Evolutionary conservation across 495 filamentous ascomycete genomes (phyloP), one percentile per base, ranked within the genome.

Genomic region (Evansstolkia leycettana): DNA sequence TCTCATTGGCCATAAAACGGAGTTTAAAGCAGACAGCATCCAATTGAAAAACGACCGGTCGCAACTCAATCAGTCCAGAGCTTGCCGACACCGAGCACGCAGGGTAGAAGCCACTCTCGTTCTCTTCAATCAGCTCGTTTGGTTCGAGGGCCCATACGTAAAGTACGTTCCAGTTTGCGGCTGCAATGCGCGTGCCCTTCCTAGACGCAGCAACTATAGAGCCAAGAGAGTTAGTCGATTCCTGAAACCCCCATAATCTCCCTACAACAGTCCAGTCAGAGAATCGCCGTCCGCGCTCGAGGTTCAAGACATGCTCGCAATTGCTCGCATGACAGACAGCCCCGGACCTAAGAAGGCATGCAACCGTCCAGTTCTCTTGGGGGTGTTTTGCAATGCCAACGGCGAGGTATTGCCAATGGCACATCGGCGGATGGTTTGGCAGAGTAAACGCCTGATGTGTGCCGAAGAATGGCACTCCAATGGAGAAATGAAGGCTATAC

Each of bases 141-240:
- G 66, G 66, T 19, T 62, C 48, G 34, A 70, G 13, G 2, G 59
- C 48, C 67, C 67, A 72, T 19, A 72, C 35, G 13, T 61, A 57
- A 9, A 72, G 23, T 1, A 50, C 51, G 37, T 62, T 59, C 67
- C 67, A 72, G 20, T 59, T 60, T 5, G 58, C 58, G 11, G 63
- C 49, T 11, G 65, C 66, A 29, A 72, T 49, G 1, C 65, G 52
- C 20, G 55, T 61, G 5, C 61, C 59, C 1, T 23, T 30, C 8
- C 36, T 43, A 2, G 67, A 69, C 3, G 56, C 36, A n/a, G 64
- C 62, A 17, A 69, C 51, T 17, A 55, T 48, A 27, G 58, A 61
- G 16, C 65, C 67, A 8, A 62, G 43, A 7, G 60, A 65, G 25
- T 51, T 62, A 5, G 30, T 47, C 12, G 53, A 33, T 30, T 55